Evolutionary conservation across 2,329 filamentous ascomycete species (phyloP).

Genomic region (Fusarium burgessii): DNA sequence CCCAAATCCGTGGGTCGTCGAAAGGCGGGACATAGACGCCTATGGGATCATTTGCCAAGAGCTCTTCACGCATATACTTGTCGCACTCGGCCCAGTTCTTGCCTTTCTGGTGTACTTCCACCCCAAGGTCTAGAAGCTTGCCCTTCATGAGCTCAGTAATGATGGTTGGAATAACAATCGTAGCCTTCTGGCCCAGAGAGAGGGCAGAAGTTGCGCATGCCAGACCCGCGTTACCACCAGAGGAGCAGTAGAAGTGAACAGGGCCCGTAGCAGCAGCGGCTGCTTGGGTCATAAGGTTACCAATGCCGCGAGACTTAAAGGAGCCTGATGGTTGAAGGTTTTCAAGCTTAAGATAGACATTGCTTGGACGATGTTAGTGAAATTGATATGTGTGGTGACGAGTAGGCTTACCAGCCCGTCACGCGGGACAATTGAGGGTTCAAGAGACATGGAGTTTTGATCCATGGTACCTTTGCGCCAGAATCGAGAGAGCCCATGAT

Average conservation of each 20-base stretch:
- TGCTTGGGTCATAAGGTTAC: conserved; percentile 71
- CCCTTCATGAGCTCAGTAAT: conserved; percentile 77
- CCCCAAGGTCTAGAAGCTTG: conserved; percentile 77
- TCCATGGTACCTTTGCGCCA: conserved; percentile 69
- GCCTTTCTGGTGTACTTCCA: conserved; percentile 76
- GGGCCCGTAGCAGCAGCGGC: conserved; percentile 49
- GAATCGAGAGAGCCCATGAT: conserved; percentile 57
- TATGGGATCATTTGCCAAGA: conserved; percentile 64
- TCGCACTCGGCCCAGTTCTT: conserved; percentile 78
- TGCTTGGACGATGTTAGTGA: conserved; percentile 56
- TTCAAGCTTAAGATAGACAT: conserved; percentile 87
- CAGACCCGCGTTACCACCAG: conserved; percentile 86
- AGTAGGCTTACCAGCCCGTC: conserved; percentile 74
- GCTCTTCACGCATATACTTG: conserved; percentile 68
- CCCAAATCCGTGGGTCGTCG: conserved; percentile 76
- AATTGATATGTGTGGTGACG: conserved; percentile 7
- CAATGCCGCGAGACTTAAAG: conserved; percentile 86
- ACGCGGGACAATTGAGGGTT: conserved; percentile 74
- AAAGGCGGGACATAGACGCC: conserved; percentile 78
- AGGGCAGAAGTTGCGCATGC: conserved; percentile 81
- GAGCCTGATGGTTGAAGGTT: conserved; percentile 86
- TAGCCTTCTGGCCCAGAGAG: conserved; percentile 73
- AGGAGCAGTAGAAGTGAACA: conserved; percentile 82
- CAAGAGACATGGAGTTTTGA: conserved; percentile 77
- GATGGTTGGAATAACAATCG: conserved; percentile 77